Percentiles rank a stretch among this genome's conserved stretches.
phyloP scores from a whole-genome alignment of 345 rosid genomes.

The Melaleuca quinquenervia region DNA sequence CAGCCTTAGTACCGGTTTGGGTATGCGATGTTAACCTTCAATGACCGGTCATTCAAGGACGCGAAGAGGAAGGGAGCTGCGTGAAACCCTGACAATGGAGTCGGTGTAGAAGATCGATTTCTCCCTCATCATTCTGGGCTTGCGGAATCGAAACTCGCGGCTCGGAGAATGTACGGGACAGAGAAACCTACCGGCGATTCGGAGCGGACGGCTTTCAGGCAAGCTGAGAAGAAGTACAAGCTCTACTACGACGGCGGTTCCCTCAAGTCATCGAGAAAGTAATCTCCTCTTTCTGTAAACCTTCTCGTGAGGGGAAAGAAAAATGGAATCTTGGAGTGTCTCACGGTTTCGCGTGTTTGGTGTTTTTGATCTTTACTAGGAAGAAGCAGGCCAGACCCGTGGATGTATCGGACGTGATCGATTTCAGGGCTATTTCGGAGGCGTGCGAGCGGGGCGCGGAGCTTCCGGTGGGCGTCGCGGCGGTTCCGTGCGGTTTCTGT shows the following conservation, averaged over 20 bases:
- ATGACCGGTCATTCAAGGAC: no score
- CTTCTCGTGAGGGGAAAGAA: not conserved
- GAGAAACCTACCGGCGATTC: slow-evolving; percentile 37
- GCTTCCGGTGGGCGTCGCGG: slow-evolving; percentile 42
- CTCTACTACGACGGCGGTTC: slow-evolving; percentile 60
- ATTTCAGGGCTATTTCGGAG: slow-evolving; percentile 45
- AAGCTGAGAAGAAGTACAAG: slow-evolving; percentile 90
- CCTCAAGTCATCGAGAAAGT: slow-evolving; percentile 58
- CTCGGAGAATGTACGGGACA: slow-evolving; percentile 46
- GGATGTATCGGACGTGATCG: slow-evolving; percentile 62
- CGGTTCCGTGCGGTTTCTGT: slow-evolving; percentile 13
- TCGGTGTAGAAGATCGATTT: not conserved
- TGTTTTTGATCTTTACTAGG: slow-evolving; percentile 20
- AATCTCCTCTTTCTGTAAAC: not conserved
- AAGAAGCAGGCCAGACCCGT: slow-evolving; percentile 67
- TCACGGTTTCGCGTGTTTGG: not conserved
- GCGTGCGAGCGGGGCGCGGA: slow-evolving; percentile 21
- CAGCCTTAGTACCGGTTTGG: no score
- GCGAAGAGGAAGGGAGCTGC: no score
- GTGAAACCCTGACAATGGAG: no score
- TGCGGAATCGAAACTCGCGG: not conserved
- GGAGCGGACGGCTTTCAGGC: slow-evolving; percentile 66
- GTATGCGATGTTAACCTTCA: no score
- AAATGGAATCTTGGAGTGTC: not conserved
- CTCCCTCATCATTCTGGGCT: not conserved